These are phyloP conservation scores for Cucumis cinereus DNA, from an alignment of 306 rosid genomes.

Conservation along the genomic window DNA sequence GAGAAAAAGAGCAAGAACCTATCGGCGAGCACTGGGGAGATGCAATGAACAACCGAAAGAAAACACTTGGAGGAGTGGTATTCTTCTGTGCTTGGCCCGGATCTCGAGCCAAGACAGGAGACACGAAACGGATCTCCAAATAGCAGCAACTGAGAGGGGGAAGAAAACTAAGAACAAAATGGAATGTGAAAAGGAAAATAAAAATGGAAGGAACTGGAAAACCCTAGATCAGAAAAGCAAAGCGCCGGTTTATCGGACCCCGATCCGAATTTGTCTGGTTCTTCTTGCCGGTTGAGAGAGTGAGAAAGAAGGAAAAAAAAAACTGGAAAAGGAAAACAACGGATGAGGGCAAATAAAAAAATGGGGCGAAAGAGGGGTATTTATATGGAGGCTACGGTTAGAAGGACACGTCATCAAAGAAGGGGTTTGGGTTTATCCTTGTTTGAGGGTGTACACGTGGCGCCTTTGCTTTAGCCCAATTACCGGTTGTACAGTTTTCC, in stretches of 20 bases:
- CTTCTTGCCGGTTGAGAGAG: constrained; percentile 1
- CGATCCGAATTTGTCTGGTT: constrained; percentile 2
- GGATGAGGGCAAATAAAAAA: constrained; percentile 17
- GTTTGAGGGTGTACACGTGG: constrained; percentile 13
- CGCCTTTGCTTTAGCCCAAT: neutral
- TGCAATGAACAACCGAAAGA: constrained; percentile 23
- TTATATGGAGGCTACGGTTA: constrained; percentile 56
- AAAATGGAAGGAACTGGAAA: neutral
- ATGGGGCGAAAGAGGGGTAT: neutral
- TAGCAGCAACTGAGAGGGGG: constrained; percentile 1
- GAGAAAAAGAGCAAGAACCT: constrained; percentile 15
- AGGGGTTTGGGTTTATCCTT: constrained; percentile 5
- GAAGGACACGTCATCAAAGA: constrained; percentile 34
- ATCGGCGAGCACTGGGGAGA: constrained; percentile 1
- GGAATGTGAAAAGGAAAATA: constrained; percentile 8
- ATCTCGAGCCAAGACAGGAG: constrained; percentile 79
- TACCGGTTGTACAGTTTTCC: neutral
- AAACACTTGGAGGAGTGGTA: constrained; percentile 14
- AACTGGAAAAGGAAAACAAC: constrained; percentile 17
- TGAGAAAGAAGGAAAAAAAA: neutral
- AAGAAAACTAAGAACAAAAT: neutral
- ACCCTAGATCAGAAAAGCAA: constrained; percentile 5
- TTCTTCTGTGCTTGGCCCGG: constrained; percentile 58
- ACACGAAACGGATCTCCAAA: constrained; percentile 23
- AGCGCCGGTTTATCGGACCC: neutral